Base-by-base conservation (phyloP, 176 grass and related monocot species). In the Aegilops tauschii region DNA sequence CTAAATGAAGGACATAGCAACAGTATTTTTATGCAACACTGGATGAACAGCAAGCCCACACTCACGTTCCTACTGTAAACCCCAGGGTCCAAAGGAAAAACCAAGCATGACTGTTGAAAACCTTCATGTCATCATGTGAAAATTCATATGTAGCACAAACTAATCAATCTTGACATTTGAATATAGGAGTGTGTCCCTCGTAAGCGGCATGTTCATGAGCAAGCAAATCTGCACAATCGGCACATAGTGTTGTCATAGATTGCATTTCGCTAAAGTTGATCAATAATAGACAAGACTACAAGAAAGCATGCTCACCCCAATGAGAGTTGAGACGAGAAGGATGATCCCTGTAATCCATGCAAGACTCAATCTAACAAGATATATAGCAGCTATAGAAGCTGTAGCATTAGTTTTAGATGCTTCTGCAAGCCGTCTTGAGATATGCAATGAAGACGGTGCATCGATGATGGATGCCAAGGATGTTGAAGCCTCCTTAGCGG, bases 91-190 rank as follows among this genome's bases (percentile, higher is more conserved):
- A 76, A 50, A 2, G 73, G 18, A 47, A 35, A 62, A 64, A 29
- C 16, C 18, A 73, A 52, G 28, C 50, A 54, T 54, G 37, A 50
- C n/a, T 71, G 65, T 69, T 17, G 4, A 73, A 21, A 88, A 78
- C 17, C 18, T 71, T 28, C 37, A 81, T 36, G 72, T 54, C 4
- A 32, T 82, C 47, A 30, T 12, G 29, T 78, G 34, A 30, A 45
- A 86, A 85, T 21, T 61, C 73, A 61, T 30, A 61, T 29, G 3
- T 30, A 39, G 13, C 42, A 77, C 58, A 80, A 88, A 85, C 83
- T 86, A 96, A 94, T 99, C 97, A 20, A 99, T 76, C 92, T 99
- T 99, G 62, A 94, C 92, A 56, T 99, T 99, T 62, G 94, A 96
- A 82, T 99, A 99, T 36, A 99, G 92, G 81, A 99, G 92, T 20